Conservation (phyloP, 2,329 filamentous ascomycete genomes). For the Cordyceps tenuipes region DNA sequence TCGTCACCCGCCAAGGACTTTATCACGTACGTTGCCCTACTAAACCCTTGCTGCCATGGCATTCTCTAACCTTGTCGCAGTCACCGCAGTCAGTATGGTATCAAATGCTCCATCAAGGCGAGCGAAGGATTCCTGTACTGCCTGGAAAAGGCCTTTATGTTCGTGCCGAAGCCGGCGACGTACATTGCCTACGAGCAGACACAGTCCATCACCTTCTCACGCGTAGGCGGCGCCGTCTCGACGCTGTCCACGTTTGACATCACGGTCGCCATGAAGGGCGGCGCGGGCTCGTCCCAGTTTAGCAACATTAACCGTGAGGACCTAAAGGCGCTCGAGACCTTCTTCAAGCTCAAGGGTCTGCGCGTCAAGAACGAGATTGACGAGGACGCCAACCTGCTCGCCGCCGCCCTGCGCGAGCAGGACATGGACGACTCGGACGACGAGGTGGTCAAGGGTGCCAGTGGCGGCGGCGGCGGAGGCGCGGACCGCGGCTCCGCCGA, state of each 20-base stretch:
- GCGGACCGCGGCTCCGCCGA: slow-evolving; percentile 85
- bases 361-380: slow-evolving; percentile 98
- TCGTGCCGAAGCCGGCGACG: slow-evolving; percentile 94
- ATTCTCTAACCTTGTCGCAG: slow-evolving; percentile 27
- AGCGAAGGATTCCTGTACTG: slow-evolving; percentile 97
- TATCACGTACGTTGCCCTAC: slow-evolving; percentile 48
- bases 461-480: slow-evolving; percentile 31
- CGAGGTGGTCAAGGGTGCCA: slow-evolving; percentile 53
- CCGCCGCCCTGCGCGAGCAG: slow-evolving; percentile 74
- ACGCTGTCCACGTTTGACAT: slow-evolving; percentile 96
- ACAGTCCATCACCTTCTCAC: slow-evolving; percentile 85
- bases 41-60: not conserved
- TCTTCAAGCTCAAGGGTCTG: slow-evolving; percentile 93
- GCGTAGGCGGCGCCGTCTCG: slow-evolving; percentile 87
- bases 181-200: slow-evolving; percentile 96
- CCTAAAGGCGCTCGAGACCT: slow-evolving; percentile 89
- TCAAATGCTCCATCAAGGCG: slow-evolving; percentile 99
- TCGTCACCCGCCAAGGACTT: slow-evolving; percentile 93
- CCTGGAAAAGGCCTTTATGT: slow-evolving; percentile 97
- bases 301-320: slow-evolving; percentile 99
- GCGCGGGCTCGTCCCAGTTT: slow-evolving; percentile 86
- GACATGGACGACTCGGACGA: slow-evolving; percentile 80
- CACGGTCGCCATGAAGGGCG: slow-evolving; percentile 80
- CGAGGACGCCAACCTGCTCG: slow-evolving; percentile 75
- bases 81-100: slow-evolving; percentile 86